Conservation (phyloP, 306 rosid species). For the Herpetospermum pedunculosum region DNA sequence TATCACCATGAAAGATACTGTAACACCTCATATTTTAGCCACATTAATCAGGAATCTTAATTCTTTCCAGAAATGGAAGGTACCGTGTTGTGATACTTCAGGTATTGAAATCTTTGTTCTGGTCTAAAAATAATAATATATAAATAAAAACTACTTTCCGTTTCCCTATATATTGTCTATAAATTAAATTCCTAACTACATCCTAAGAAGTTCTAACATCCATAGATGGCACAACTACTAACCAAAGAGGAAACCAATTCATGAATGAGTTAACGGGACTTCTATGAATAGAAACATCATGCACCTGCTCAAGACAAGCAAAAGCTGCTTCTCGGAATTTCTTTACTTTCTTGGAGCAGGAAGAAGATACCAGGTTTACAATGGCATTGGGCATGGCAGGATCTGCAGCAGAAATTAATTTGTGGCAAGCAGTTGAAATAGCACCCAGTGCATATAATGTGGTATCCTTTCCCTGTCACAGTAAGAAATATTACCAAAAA, state of each 20-base stretch:
- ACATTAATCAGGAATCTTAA: background rate
- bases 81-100: background rate
- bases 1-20: background rate
- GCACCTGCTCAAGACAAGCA: slow-evolving; percentile 72
- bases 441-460: slow-evolving; percentile 65
- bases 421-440: slow-evolving; percentile 67
- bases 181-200: background rate
- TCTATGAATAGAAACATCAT: background rate
- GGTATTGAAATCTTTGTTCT: background rate
- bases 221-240: background rate
- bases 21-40: background rate
- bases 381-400: slow-evolving; percentile 51
- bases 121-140: background rate
- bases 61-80: background rate
- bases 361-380: slow-evolving; percentile 53
- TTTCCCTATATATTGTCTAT: background rate
- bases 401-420: slow-evolving; percentile 42
- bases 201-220: background rate
- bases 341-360: slow-evolving; percentile 70
- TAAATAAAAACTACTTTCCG: background rate
- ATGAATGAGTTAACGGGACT: background rate
- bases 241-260: background rate
- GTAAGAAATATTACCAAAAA: background rate
- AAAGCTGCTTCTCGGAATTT: slow-evolving; percentile 82
- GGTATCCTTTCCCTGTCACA: slow-evolving; percentile 81